These are phyloP conservation scores for Graphiopsis chlorocephala DNA, from an alignment of 2,329 filamentous ascomycete genomes.

Conservation along the genomic window DNA sequence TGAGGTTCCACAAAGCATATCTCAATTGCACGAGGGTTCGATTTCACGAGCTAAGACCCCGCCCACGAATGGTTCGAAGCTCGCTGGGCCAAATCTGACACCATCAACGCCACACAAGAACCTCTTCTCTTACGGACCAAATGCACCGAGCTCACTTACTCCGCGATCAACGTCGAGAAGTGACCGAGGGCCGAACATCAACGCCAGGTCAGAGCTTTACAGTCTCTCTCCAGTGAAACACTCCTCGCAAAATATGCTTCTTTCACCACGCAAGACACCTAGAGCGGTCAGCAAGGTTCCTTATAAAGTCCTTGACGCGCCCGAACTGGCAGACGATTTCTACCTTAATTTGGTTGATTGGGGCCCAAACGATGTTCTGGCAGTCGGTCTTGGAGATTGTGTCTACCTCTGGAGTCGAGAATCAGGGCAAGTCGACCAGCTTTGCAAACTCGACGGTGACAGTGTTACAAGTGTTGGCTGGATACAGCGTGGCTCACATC, in stretches of 20 bases:
- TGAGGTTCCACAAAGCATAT: conserved; percentile 77
- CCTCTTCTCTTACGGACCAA: conserved; percentile 77
- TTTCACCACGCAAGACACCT: conserved; percentile 84
- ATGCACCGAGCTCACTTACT: conserved; percentile 80
- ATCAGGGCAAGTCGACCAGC: conserved; percentile 84
- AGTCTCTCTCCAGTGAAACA: conserved; percentile 91
- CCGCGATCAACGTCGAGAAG: conserved; percentile 64
- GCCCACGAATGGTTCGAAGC: conserved; percentile 61
- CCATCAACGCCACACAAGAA: conserved; percentile 98
- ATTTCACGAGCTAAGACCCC: conserved; percentile 65
- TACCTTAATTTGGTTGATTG: conserved; percentile 97
- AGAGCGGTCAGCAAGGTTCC: conserved; percentile 92
- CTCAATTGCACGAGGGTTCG: conserved; percentile 59
- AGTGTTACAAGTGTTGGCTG: conserved; percentile 95
- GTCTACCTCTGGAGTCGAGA: conserved; percentile 99
- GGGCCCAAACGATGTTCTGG: conserved; percentile 91
- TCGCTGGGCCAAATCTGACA: conserved; percentile 72
- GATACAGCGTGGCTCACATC: conserved; percentile 92
- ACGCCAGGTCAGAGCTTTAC: conserved; percentile 89
- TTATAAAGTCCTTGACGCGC: conserved; percentile 95
- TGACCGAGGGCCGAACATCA: conserved; percentile 81
- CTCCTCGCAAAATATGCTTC: conserved; percentile 87
- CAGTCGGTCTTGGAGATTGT: conserved; percentile 85
- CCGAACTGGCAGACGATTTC: conserved; percentile 94
- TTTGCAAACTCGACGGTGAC: conserved; percentile 90